Conservation (phyloP, 441 rosid genomes). For the Pelargonium myrrhifolium region DNA sequence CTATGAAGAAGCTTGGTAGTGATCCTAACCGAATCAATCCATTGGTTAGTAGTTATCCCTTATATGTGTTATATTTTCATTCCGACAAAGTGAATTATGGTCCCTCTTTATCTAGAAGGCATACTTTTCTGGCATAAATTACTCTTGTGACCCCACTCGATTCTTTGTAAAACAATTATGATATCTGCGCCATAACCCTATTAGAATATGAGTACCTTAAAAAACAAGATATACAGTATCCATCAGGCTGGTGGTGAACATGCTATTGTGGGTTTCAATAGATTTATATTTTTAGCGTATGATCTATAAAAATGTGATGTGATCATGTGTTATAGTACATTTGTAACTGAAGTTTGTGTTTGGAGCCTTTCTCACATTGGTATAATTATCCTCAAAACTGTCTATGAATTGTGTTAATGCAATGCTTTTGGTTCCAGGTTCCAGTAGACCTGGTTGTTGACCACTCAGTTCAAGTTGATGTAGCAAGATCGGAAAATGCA, state of each 20-base stretch:
- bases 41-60: constrained; percentile 34
- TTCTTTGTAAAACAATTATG: not conserved
- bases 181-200: not conserved
- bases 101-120: not conserved
- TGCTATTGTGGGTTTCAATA: not conserved
- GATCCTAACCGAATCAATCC: constrained; percentile 62
- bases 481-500: constrained; percentile 49
- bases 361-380: constrained; percentile 1
- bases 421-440: constrained; percentile 28
- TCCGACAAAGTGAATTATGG: not conserved
- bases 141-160: no score
- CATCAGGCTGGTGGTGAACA: not conserved
- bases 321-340: not conserved
- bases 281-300: not conserved
- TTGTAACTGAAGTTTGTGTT: not conserved
- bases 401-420: not conserved
- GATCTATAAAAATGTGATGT: not conserved
- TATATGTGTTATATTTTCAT: not conserved
- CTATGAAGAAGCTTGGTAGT: constrained; percentile 46
- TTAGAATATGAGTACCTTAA: not conserved
- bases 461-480: constrained; percentile 69
- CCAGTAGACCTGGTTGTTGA: constrained; percentile 55
- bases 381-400: not conserved
- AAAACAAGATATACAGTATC: no score
- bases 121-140: no score